Conservation (phyloP, 2,329 filamentous ascomycete species). For the Chalaropsis thielavioides region DNA sequence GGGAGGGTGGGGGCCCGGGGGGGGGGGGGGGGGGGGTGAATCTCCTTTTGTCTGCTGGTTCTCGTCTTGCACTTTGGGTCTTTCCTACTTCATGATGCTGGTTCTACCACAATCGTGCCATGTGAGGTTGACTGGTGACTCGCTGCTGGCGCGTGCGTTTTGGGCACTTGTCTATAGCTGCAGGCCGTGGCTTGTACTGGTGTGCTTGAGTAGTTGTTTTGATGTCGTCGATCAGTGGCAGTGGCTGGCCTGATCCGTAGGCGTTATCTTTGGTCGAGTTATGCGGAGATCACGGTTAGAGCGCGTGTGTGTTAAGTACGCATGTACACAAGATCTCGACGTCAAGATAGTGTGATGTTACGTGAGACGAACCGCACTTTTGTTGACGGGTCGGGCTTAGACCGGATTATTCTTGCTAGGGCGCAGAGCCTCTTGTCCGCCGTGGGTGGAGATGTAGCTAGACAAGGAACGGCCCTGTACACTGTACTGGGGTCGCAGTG, state of each 20-base stretch:
- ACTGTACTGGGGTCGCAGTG: neutral
- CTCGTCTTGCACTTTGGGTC: neutral
- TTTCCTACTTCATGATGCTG: neutral
- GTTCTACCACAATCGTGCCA: neutral
- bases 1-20: neutral
- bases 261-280: neutral
- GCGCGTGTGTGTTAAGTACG: neutral
- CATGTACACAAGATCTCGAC: neutral
- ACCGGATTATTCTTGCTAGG: neutral
- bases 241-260: neutral
- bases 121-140: neutral
- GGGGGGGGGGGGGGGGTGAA: too few relatives aligned
- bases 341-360: neutral
- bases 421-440: neutral
- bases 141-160: neutral
- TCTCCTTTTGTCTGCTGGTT: neutral
- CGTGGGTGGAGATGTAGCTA: neutral
- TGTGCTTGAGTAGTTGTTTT: too few relatives aligned
- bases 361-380: neutral
- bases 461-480: neutral
- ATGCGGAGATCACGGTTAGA: neutral
- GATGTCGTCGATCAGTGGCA: neutral
- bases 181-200: neutral
- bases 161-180: neutral
- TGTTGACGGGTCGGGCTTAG: neutral